These are phyloP conservation scores for Colletotrichum musicola DNA, from an alignment of 2,329 filamentous ascomycete species.

Conservation along the genomic window DNA sequence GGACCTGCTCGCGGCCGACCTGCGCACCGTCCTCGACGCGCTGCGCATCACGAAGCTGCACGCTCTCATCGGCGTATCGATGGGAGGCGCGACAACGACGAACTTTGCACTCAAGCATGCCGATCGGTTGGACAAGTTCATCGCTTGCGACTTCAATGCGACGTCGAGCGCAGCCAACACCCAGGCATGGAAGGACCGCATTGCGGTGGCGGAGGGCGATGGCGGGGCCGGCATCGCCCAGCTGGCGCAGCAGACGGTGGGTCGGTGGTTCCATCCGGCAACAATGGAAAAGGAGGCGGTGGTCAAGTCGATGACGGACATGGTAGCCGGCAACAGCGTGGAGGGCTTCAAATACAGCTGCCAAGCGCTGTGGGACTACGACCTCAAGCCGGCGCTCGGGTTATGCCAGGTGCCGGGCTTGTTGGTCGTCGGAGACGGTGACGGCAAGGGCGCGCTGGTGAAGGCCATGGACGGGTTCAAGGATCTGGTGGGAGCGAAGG, in stretches of 20 bases:
- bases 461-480: slow-evolving; percentile 85
- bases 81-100: slow-evolving; percentile 84
- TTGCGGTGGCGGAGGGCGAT: slow-evolving; percentile 72
- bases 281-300: slow-evolving; percentile 59
- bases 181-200: slow-evolving; percentile 83
- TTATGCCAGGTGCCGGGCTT: slow-evolving; percentile 69
- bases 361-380: slow-evolving; percentile 78
- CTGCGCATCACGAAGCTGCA: slow-evolving; percentile 77
- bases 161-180: slow-evolving; percentile 80
- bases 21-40: slow-evolving; percentile 74
- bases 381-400: slow-evolving; percentile 70
- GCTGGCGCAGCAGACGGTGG: slow-evolving; percentile 78
- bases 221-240: slow-evolving; percentile 70
- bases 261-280: slow-evolving; percentile 81
- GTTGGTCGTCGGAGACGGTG: slow-evolving; percentile 79
- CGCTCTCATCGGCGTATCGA: slow-evolving; percentile 79
- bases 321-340: slow-evolving; percentile 78
- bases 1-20: slow-evolving; percentile 76
- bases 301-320: slow-evolving; percentile 71
- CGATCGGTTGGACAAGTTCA: slow-evolving; percentile 68
- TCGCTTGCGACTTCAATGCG: slow-evolving; percentile 85
- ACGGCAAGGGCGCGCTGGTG: slow-evolving; percentile 78
- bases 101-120: slow-evolving; percentile 79
- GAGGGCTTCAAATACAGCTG: slow-evolving; percentile 77
- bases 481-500: slow-evolving; percentile 64